A percentile compares a stretch with the other conserved stretches of the same genome.
Conservation (phyloP, 495 filamentous ascomycete genomes). For the Aspergillus ostianus region DNA sequence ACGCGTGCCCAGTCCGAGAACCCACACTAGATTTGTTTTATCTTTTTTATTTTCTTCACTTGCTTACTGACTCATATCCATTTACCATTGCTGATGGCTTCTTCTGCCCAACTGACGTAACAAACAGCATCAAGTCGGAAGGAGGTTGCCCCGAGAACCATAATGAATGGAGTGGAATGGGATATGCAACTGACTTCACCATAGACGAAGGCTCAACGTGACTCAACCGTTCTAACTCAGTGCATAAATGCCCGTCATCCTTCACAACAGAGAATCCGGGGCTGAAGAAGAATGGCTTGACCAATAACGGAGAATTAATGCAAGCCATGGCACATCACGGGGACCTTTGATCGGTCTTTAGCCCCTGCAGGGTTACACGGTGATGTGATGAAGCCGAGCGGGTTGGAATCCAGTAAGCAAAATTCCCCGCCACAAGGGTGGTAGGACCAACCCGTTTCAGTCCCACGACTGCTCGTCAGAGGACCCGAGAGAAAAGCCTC, state of each 20-base stretch:
- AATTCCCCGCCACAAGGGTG: background rate
- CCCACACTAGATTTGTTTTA: background rate
- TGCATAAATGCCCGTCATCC: background rate
- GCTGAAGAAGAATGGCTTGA: background rate
- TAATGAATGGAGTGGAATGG: background rate
- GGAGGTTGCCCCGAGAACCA: background rate
- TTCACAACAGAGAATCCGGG: background rate
- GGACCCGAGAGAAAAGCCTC: conserved; percentile 4
- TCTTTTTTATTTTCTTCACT: background rate
- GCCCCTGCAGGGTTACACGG: background rate
- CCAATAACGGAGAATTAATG: background rate
- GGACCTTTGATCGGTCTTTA: no score
- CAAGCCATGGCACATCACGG: background rate
- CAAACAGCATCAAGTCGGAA: background rate
- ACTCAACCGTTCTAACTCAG: background rate
- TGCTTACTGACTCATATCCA: background rate
- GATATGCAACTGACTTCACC: background rate
- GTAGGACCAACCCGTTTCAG: background rate
- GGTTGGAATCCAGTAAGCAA: conserved; percentile 7
- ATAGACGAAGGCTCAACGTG: background rate
- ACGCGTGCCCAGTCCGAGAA: no score
- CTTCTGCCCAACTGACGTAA: background rate
- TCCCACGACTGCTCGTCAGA: conserved; percentile 3
- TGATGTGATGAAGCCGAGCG: background rate
- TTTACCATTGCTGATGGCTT: background rate